Conservation (phyloP, 192 early-diverging fungal genomes). For the Spizellomyces sp. region DNA sequence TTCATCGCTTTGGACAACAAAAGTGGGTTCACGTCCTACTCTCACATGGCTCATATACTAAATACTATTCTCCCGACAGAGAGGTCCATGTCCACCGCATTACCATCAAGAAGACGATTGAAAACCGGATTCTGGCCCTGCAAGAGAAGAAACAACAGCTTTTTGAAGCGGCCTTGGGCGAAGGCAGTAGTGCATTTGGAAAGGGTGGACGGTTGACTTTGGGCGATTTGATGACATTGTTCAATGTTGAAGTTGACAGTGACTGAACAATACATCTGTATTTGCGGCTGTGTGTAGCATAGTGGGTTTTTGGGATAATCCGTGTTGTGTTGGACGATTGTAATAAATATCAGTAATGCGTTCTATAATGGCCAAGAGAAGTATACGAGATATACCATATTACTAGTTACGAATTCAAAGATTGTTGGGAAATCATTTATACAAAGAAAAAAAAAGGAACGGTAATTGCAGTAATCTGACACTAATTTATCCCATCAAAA, state of each 20-base stretch:
- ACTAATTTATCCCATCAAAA: no score
- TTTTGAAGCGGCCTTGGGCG: conserved; percentile 38
- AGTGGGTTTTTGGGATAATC: no score
- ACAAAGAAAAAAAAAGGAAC: no score
- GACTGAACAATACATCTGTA: no score
- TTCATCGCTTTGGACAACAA: conserved; percentile 52
- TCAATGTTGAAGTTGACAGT: conserved; percentile 22
- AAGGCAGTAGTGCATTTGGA: conserved; percentile 34
- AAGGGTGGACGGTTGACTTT: conserved; percentile 27
- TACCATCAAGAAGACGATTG: conserved; percentile 65
- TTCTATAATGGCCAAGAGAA: no score
- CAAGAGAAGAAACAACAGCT: conserved; percentile 63
- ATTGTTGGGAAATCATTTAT: no score
- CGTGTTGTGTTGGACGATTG: no score
- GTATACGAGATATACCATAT: no score
- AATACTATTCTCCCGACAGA: conserved; percentile 7
- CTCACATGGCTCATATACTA: conserved; percentile 43
- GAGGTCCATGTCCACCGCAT: conserved; percentile 64
- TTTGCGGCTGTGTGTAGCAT: no score
- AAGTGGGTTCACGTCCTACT: conserved; percentile 20
- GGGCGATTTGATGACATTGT: conserved; percentile 39
- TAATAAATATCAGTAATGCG: no score
- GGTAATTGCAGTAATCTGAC: no score
- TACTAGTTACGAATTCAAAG: no score
- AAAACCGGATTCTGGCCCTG: conserved; percentile 70